phyloP scores from a whole-genome alignment of 495 filamentous ascomycete species.

The Cercophora samala region DNA sequence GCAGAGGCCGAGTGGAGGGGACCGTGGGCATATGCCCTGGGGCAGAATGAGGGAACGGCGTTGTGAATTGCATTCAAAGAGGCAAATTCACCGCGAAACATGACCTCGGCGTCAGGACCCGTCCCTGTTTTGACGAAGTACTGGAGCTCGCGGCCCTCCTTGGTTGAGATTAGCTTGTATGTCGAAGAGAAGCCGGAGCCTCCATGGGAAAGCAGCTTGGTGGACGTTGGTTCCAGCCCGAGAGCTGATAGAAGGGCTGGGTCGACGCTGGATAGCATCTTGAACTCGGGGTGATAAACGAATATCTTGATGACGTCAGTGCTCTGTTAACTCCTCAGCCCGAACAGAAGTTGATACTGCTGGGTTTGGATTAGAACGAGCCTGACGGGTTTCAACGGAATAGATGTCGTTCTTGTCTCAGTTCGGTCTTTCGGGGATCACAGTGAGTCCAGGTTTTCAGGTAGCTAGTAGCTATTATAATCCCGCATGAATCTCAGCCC shows the following conservation, averaged over 20 bases:
- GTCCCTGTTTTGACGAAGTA: conserved; percentile 82
- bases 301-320: neutral
- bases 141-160: conserved; percentile 51
- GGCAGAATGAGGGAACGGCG: conserved; percentile 70
- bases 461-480: no score
- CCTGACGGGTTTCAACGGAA: no score
- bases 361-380: neutral
- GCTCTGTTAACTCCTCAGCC: neutral
- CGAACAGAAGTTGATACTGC: neutral
- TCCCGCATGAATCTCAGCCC: no score
- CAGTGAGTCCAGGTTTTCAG: no score
- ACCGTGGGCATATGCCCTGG: conserved; percentile 68
- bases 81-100: conserved; percentile 81
- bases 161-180: conserved; percentile 56
- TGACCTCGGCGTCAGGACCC: conserved; percentile 60
- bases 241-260: conserved; percentile 61
- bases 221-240: conserved; percentile 56
- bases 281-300: no score
- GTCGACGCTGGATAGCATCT: conserved; percentile 41
- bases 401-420: no score
- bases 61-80: conserved; percentile 77
- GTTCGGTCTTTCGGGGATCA: no score
- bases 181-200: conserved; percentile 73
- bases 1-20: conserved; percentile 46
- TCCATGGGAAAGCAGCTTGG: conserved; percentile 61